Conservation (phyloP, 257 asterid genomes). For the Craterostigma plantagineum region DNA sequence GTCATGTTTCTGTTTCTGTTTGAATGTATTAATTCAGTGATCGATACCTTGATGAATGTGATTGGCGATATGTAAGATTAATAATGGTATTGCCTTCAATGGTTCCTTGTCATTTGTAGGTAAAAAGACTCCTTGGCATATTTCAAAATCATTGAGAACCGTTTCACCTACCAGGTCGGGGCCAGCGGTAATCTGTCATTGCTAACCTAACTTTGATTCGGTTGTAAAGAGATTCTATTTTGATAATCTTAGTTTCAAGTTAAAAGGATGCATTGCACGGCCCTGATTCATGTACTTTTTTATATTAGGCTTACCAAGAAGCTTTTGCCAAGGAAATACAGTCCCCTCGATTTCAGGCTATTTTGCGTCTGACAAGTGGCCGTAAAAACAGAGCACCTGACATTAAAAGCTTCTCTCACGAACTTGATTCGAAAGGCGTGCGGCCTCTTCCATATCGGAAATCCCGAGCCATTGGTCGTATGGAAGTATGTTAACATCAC, state of each 20-base stretch:
- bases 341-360: conserved; percentile 93
- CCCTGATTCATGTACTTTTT: conserved; percentile 13
- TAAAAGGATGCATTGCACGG: conserved; percentile 10
- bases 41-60: no score
- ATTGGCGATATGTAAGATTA: no score
- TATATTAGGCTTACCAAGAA: conserved; percentile 41
- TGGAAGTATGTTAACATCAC: conserved; percentile 50
- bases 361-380: conserved; percentile 76
- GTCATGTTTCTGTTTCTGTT: no score
- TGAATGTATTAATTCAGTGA: no score
- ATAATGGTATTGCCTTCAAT: no score
- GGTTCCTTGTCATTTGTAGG: conserved; percentile 12
- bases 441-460: conserved; percentile 90
- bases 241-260: conserved; percentile 1
- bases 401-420: conserved; percentile 92
- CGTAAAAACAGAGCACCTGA: conserved; percentile 47
- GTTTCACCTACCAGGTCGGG: conserved; percentile 33
- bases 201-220: background rate
- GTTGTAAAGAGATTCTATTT: conserved; percentile 1
- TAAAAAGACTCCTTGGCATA: conserved; percentile 46
- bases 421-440: conserved; percentile 86
- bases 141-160: conserved; percentile 40
- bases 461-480: conserved; percentile 76
- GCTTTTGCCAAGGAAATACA: conserved; percentile 78
- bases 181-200: conserved; percentile 35